Percentiles rank a stretch among this genome's conserved stretches.
phyloP scores from a whole-genome alignment of 495 filamentous ascomycete species.

The Penicillium dipodomyicola region DNA sequence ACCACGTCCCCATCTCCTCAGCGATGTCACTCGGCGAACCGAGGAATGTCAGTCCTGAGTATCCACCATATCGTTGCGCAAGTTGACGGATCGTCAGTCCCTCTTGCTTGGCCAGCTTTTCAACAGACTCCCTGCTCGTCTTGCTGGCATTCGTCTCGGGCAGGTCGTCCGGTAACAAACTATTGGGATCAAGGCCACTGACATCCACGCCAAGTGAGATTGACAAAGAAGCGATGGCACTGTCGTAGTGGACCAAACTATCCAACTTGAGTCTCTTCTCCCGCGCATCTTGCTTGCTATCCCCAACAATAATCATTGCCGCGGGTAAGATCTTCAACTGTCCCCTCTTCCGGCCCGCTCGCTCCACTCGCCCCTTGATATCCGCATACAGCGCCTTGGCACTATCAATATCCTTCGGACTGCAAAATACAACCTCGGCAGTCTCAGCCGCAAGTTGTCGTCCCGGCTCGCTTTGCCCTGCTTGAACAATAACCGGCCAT shows the following conservation, averaged over 20 bases:
- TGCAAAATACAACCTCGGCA: conserved; percentile 54
- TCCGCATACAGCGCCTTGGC: conserved; percentile 54
- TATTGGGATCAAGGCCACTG: conserved; percentile 48
- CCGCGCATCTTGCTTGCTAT: conserved; percentile 45
- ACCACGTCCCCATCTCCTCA: conserved; percentile 49
- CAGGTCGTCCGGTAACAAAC: conserved; percentile 45
- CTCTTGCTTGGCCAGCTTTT: conserved; percentile 44
- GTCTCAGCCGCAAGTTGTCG: conserved; percentile 53
- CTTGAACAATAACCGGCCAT: conserved; percentile 57
- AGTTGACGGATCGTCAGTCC: conserved; percentile 49
- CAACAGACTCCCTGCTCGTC: conserved; percentile 41
- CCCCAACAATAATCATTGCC: conserved; percentile 47
- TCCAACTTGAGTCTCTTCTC: conserved; percentile 50
- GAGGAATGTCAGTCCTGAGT: conserved; percentile 51
- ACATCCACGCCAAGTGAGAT: conserved; percentile 48
- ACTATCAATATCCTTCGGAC: conserved; percentile 37
- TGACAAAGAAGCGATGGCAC: conserved; percentile 53
- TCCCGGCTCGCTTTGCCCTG: conserved; percentile 54
- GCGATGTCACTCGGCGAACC: conserved; percentile 49
- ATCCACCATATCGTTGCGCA: conserved; percentile 51
- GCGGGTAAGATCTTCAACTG: conserved; percentile 55
- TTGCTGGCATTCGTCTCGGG: conserved; percentile 56
- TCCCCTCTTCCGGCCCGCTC: conserved; percentile 41
- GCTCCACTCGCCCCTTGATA: conserved; percentile 46
- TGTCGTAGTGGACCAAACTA: conserved; percentile 55